Evolutionary conservation across 768 basidiomycete species (phyloP), one percentile per base, ranked within the genome.

Genomic region (Lentinula lateritia): DNA sequence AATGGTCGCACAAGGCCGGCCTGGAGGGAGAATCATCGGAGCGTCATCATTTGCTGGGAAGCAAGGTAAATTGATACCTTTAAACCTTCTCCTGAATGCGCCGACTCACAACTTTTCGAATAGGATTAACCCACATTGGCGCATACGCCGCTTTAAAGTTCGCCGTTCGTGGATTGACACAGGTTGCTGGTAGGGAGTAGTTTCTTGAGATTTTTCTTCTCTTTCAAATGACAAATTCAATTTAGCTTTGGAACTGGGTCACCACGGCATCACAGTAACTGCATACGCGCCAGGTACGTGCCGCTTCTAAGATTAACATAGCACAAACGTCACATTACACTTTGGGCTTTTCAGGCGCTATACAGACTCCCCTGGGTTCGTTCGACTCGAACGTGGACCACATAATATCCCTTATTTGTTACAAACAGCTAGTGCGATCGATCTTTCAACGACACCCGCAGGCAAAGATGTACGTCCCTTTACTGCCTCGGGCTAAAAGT

Each of bases 21-120:
- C 50, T 13, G 74, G 75, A 1, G 74, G 76, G 0, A 61, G 75
- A 5, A 72, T 77, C 1, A 69, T 78, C 8, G 77, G 74, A 46
- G 63, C 64, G 1, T 59, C 56, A 50, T 63, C 52, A 15, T 8
- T 62, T 28, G 36, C 52, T 23, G 62, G 58, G 12, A 66, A 67
- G 38, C 16, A 16, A 73, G 73, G 72, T 64, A 3, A 15, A 15
- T 23, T 50, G 38, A n/a, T 16, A 56, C 16, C 28, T 58, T 16
- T 10, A 6, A n/a, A 15, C 16, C 28, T 15, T 36, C 28, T 16
- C 6, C 18, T 32, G 1, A 16, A 23, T 58, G 9, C 41, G 18
- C 28, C 3, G 28, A 3, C 28, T 28, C 2, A 28, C 28, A 34
- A 38, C 1, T n/a, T 34, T n/a, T 3, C 28, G 10, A 34, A 41